phyloP scores from a whole-genome alignment of 192 early-diverging fungal species.

The Coemansia sp. region DNA sequence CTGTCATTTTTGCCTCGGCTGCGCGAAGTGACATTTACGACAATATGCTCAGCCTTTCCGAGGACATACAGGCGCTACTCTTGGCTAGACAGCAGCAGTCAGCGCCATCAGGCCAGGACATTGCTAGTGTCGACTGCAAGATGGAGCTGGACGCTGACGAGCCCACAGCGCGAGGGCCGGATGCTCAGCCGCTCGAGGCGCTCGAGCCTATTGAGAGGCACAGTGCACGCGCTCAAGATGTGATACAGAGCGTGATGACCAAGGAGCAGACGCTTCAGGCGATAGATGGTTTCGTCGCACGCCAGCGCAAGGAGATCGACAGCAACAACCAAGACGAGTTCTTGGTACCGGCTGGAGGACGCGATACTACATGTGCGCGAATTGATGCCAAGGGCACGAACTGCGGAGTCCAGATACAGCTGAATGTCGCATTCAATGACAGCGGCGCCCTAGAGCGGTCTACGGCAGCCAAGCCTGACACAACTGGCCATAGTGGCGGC shows the following conservation, averaged over 20 bases:
- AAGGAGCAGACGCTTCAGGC: conserved; percentile 55
- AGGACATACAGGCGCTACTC: conserved; percentile 15
- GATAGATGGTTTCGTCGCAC: conserved; percentile 59
- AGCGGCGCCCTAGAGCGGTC: conserved; percentile 67
- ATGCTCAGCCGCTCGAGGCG: neutral
- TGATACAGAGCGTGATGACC: conserved; percentile 45
- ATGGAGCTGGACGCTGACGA: conserved; percentile 4
- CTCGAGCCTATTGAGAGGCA: neutral
- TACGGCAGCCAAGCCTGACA: neutral
- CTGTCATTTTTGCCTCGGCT: conserved; percentile 22
- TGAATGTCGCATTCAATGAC: conserved; percentile 69
- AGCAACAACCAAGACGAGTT: conserved; percentile 69
- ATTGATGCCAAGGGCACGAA: conserved; percentile 74
- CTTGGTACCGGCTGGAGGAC: conserved; percentile 24
- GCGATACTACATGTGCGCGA: conserved; percentile 63
- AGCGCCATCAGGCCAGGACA: neutral
- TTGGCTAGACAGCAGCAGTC: neutral
- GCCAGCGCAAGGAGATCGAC: conserved; percentile 63
- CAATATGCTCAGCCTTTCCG: conserved; percentile 15
- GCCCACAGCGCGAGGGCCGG: neutral
- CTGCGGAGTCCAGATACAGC: conserved; percentile 79
- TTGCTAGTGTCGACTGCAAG: neutral
- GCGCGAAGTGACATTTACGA: conserved; percentile 11
- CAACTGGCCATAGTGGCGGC: neutral
- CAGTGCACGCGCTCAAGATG: neutral